These are phyloP conservation scores for Dichomitus squalens DNA, from an alignment of 1,284 basidiomycete genomes.

Conservation along the genomic window DNA sequence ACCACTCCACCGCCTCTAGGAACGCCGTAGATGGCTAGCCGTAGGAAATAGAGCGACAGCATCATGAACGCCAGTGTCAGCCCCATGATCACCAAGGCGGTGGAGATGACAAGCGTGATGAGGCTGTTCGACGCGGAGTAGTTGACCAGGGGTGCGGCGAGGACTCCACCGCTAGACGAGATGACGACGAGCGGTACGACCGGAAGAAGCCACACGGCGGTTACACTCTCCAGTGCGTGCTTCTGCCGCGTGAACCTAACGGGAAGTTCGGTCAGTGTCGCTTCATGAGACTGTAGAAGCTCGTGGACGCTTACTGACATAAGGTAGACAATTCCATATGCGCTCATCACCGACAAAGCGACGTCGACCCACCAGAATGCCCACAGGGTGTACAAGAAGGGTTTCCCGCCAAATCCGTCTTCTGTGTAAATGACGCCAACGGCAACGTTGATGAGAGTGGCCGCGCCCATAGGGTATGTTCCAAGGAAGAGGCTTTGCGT, in stretches of 20 bases:
- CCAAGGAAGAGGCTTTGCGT: conserved; percentile 64
- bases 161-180: conserved; percentile 57
- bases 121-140: conserved; percentile 44
- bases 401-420: conserved; percentile 43
- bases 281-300: not conserved
- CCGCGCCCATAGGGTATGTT: conserved; percentile 60
- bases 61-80: conserved; percentile 52
- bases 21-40: conserved; percentile 45
- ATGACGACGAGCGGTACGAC: conserved; percentile 64
- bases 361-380: conserved; percentile 66
- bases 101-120: conserved; percentile 49
- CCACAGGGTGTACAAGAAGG: conserved; percentile 55
- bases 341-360: conserved; percentile 47
- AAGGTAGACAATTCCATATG: conserved; percentile 55
- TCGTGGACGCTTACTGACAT: conserved; percentile 41
- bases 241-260: conserved; percentile 59
- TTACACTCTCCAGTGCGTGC: conserved; percentile 49
- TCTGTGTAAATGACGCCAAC: conserved; percentile 31
- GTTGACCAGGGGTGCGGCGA: conserved; percentile 44
- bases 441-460: conserved; percentile 47
- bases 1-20: conserved; percentile 31
- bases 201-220: conserved; percentile 62
- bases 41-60: conserved; percentile 46
- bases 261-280: not conserved
- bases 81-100: conserved; percentile 53